Evolutionary conservation across 345 rosid species (phyloP), one percentile per base, ranked within the genome.

Genomic region (Eucalyptus viminalis): DNA sequence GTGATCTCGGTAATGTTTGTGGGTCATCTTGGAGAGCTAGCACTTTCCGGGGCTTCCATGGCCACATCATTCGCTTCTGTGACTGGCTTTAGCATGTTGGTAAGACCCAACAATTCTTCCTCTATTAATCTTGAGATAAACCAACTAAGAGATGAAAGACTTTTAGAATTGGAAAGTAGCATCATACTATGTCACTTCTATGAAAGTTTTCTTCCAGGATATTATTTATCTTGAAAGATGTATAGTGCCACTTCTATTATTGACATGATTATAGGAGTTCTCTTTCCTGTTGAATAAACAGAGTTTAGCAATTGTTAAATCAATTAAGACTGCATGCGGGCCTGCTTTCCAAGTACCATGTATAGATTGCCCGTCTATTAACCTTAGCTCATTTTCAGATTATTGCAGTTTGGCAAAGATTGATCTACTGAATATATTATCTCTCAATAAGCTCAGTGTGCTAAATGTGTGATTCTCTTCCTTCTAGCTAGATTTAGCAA

Each of bases 61-160:
- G 93, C 96, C 72, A 92, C 94, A 56, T 91, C 93, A 65, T 93
- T 93, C 29, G 92, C 93, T 90, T 92, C 93, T 1, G 94, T 94
- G 44, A 91, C 95, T 14, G 93, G 95, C 31, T 94, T 94, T 90
- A 88, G 90, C 86, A 90, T 94, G 87, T 67, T 93, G 91, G 95
- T 94, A 37, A 86, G 54, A 86, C 24, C 19, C 11, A 17, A 34
- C 24, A 69, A 9, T 69, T 69, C 80, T 69, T 69, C 80, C 80
- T 7, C 21, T 65, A n/a, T 65, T 15, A 65, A n/a, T n/a, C 21
- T 65, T n/a, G 76, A 65, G 76, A n/a, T 16, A 16, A 69, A 76
- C 45, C 8, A 21, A 37, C 27, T 10, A 72, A 72, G 81, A 72
- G 45, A 34, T 34, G 43, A 69, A 31, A 69, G 25, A 34, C 11